Evolutionary conservation across 2,329 filamentous ascomycete genomes (phyloP), one percentile per base, ranked within the genome.

Genomic region (Laburnicola sp.): DNA sequence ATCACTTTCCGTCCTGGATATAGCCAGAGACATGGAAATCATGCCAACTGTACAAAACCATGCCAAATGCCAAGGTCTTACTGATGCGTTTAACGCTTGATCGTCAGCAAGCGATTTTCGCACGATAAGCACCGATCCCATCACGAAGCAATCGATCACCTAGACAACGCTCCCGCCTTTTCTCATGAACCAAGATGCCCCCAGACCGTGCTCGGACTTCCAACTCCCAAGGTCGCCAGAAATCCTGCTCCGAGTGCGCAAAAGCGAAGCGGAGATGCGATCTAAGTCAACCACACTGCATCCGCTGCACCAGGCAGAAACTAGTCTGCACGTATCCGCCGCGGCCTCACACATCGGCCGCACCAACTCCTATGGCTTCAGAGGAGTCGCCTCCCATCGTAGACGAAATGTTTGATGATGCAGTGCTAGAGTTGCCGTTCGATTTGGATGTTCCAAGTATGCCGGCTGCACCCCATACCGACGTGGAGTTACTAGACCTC

Each of bases 211-310:
- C 41, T 11, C 59, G 60, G 11, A 48, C 50, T 8, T 11, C 28
- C 9, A 70, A 69, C 22, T 3, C 54, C 8, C 63, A 70, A 39
- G 62, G 66, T 4, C 48, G 69, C 23, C 79, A 81, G 40, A 85
- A 83, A 67, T 81, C 83, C 3, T 86, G 82, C 59, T 71, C 75
- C 3, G 76, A 78, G 25, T 85, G 83, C 69, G 82, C 78, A 41
- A 78, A 76, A 58, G 76, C 82, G 23, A 85, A 85, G 65, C 76
- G 82, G 10, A 79, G 78, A 41, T 85, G 83, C 63, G 79, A 82
- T 56, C 75, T 80, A 32, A 75, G 74, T 16, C 62, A 75, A 10
- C 82, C 82, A 2, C 62, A 74, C 9, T 86, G 83, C 58, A 66
- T 76, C 11, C 76, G 83, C 37, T 86, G 83, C 60, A 63, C 68